A percentile compares a stretch with the other conserved stretches of the same genome.
These are phyloP conservation scores for Neopestalotiopsis clavispora DNA, from an alignment of 2,329 filamentous ascomycete species.

Conservation along the genomic window DNA sequence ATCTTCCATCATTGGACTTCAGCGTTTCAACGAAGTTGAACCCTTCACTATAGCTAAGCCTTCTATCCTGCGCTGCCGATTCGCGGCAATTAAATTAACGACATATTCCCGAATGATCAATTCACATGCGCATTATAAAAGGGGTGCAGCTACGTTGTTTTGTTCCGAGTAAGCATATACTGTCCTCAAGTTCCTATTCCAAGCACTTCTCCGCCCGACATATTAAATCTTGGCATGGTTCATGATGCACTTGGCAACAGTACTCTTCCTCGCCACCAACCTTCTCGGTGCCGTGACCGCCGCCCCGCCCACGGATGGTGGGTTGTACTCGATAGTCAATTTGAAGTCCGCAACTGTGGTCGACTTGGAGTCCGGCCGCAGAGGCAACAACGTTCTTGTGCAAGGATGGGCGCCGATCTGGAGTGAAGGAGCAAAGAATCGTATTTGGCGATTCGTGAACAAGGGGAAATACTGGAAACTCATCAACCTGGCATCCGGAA, in stretches of 20 bases:
- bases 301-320: neutral
- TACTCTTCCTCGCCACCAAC: neutral
- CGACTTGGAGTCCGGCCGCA: neutral
- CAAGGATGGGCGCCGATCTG: neutral
- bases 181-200: neutral
- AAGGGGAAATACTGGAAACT: neutral
- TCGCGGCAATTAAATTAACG: neutral
- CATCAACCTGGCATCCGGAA: neutral
- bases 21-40: neutral
- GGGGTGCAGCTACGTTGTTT: neutral
- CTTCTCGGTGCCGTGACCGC: neutral
- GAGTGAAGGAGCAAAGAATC: neutral
- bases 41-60: neutral
- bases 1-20: neutral
- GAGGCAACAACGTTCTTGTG: neutral
- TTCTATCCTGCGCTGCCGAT: neutral
- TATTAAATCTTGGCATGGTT: neutral
- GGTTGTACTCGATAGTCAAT: neutral
- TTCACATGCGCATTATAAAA: neutral
- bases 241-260: neutral
- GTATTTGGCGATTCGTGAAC: neutral
- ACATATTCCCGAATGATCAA: neutral
- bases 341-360: neutral
- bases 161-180: neutral
- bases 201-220: neutral